These are phyloP conservation scores for Nissolia schottii DNA, from an alignment of 306 rosid species.

Conservation along the genomic window DNA sequence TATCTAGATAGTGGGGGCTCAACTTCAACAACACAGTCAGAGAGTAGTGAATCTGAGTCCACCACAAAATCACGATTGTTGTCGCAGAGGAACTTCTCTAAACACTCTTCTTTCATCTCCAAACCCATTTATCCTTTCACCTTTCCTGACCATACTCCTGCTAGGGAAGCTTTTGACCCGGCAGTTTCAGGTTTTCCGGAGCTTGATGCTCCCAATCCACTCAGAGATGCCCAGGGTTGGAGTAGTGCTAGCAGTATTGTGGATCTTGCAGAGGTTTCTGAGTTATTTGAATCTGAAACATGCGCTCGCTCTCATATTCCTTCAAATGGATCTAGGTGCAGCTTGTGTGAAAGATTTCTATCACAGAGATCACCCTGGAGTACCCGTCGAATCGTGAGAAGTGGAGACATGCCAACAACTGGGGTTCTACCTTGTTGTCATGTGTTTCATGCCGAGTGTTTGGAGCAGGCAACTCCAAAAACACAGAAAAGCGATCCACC, in stretches of 20 bases:
- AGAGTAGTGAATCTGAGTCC: conserved; percentile 71
- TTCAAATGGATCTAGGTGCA: conserved; percentile 58
- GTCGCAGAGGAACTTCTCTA: conserved; percentile 52
- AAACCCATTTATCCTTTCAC: conserved; percentile 79
- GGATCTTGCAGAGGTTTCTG: conserved; percentile 71
- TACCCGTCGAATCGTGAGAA: conserved; percentile 75
- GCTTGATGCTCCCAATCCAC: conserved; percentile 55
- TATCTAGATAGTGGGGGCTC: conserved; percentile 52
- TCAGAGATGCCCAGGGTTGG: conserved; percentile 53
- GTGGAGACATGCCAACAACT: conserved; percentile 80
- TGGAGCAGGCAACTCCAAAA: conserved; percentile 74
- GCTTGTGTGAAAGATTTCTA: conserved; percentile 71
- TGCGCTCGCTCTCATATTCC: conserved; percentile 18
- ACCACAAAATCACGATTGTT: conserved; percentile 48
- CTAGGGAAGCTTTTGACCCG: conserved; percentile 52
- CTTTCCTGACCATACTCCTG: conserved; percentile 39
- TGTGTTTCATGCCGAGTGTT: conserved; percentile 84
- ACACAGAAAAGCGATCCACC: conserved; percentile 65
- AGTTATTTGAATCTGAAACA: conserved; percentile 65
- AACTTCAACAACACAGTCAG: conserved; percentile 55
- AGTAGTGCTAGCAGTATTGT: conserved; percentile 80
- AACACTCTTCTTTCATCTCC: conserved; percentile 66
- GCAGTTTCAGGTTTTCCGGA: conserved; percentile 40
- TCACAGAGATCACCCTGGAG: conserved; percentile 90
- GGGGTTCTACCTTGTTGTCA: conserved; percentile 84